These are phyloP conservation scores for Aspergillus floridensis DNA, from an alignment of 2,329 filamentous ascomycete species.

Conservation along the genomic window DNA sequence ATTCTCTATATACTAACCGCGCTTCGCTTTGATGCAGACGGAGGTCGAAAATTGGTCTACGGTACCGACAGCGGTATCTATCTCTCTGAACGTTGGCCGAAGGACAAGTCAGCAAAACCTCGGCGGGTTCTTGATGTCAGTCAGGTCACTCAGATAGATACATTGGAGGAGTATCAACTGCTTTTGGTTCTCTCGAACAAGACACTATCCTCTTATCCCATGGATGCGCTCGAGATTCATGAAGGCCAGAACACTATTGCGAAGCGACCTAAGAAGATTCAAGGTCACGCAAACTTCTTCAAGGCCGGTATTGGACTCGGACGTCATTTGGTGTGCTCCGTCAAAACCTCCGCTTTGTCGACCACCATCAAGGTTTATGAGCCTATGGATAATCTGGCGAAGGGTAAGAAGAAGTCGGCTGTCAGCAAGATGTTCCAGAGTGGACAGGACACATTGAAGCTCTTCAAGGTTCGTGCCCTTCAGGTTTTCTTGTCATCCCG, in stretches of 20 bases:
- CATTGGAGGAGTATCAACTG: slow-evolving; percentile 90
- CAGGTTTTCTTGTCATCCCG: background rate
- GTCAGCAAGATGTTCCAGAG: slow-evolving; percentile 93
- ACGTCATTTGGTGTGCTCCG: slow-evolving; percentile 90
- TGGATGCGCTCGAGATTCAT: slow-evolving; percentile 80
- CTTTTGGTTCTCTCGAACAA: slow-evolving; percentile 91
- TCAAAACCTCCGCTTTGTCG: slow-evolving; percentile 88
- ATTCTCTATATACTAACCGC: slow-evolving; percentile 15
- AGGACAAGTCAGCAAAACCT: slow-evolving; percentile 70
- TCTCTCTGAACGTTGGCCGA: slow-evolving; percentile 84
- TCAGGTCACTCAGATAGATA: slow-evolving; percentile 90
- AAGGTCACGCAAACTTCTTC: slow-evolving; percentile 97
- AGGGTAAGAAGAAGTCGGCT: slow-evolving; percentile 92
- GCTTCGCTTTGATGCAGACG: slow-evolving; percentile 57
- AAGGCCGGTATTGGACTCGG: slow-evolving; percentile 94
- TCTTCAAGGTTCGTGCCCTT: slow-evolving; percentile 66
- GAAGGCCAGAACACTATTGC: slow-evolving; percentile 70
- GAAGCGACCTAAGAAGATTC: slow-evolving; percentile 91
- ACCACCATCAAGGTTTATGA: slow-evolving; percentile 99
- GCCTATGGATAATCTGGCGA: slow-evolving; percentile 89
- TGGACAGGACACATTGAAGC: slow-evolving; percentile 90
- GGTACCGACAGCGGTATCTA: slow-evolving; percentile 94
- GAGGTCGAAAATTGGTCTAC: slow-evolving; percentile 88
- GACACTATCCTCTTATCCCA: slow-evolving; percentile 82
- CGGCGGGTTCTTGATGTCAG: slow-evolving; percentile 81